phyloP scores from a whole-genome alignment of 148 eudicot genomes.

The Heliosperma pusillum region DNA sequence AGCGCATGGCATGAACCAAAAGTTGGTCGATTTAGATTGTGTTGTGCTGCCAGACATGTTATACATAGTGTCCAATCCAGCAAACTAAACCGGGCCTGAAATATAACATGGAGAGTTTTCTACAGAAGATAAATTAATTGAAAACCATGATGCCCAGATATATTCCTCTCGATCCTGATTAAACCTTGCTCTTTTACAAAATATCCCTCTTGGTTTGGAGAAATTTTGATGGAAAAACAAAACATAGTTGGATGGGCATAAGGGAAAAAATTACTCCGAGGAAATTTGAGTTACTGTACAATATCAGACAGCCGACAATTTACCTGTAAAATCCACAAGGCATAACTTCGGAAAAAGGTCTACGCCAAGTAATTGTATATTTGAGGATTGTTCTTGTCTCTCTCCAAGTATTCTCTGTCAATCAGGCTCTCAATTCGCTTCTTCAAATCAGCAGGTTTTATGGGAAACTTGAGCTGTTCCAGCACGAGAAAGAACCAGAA shows the following conservation, averaged over 20 bases:
- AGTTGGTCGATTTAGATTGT: too few species aligned
- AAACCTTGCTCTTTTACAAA: slow-evolving; percentile 14
- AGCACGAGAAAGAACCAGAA: slow-evolving; percentile 15
- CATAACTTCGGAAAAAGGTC: slow-evolving; percentile 11
- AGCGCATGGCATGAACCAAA: too few species aligned
- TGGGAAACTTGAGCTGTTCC: slow-evolving; percentile 91
- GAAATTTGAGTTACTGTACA: slow-evolving; percentile 28
- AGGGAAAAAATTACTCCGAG: neutral
- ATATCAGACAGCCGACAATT: slow-evolving; percentile 18
- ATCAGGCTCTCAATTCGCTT: slow-evolving; percentile 96
- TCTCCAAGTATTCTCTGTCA: slow-evolving; percentile 89
- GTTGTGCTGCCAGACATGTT: too few species aligned
- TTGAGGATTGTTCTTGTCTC: slow-evolving; percentile 95
- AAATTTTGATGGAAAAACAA: neutral
- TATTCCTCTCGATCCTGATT: slow-evolving; percentile 8
- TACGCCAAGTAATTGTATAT: slow-evolving; percentile 93
- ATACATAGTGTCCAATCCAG: too few species aligned
- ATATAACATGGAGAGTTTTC: neutral
- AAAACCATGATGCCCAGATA: neutral
- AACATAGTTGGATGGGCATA: slow-evolving; percentile 12
- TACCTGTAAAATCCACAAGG: slow-evolving; percentile 23
- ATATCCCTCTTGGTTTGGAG: slow-evolving; percentile 14
- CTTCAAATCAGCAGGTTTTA: slow-evolving; percentile 95
- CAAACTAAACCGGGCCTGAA: too few species aligned
- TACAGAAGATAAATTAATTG: neutral